Percentiles rank a stretch among this genome's conserved stretches.
These are phyloP conservation scores for Xerocomus spinulosus DNA, from an alignment of 768 basidiomycete species.

Conservation along the genomic window DNA sequence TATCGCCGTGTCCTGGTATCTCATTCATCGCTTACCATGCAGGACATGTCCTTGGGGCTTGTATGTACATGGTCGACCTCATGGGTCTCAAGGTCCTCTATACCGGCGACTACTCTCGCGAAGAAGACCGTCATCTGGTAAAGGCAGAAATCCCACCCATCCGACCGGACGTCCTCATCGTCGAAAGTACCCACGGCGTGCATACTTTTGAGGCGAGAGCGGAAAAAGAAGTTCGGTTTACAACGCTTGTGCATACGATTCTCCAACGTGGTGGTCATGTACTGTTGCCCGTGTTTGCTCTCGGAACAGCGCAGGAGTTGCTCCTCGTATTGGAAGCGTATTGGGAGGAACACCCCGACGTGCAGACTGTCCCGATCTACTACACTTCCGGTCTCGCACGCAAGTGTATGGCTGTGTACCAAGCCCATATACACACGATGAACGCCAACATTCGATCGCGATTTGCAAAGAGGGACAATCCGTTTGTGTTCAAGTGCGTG, in stretches of 20 bases:
- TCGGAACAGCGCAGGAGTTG: slow-evolving; percentile 92
- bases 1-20: slow-evolving; percentile 84
- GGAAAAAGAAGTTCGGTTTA: slow-evolving; percentile 89
- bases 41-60: slow-evolving; percentile 94
- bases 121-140: slow-evolving; percentile 94
- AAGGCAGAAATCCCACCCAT: slow-evolving; percentile 90
- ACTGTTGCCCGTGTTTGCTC: slow-evolving; percentile 89
- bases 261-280: slow-evolving; percentile 89
- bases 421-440: slow-evolving; percentile 96
- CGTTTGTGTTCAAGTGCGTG: slow-evolving; percentile 93
- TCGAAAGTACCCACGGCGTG: slow-evolving; percentile 95
- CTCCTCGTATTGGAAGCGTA: slow-evolving; percentile 92
- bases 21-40: slow-evolving; percentile 96
- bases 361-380: slow-evolving; percentile 90
- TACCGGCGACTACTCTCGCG: slow-evolving; percentile 95
- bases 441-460: slow-evolving; percentile 84
- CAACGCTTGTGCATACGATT: slow-evolving; percentile 85
- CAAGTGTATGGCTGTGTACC: slow-evolving; percentile 97
- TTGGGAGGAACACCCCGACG: slow-evolving; percentile 90
- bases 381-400: slow-evolving; percentile 90
- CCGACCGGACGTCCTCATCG: slow-evolving; percentile 89
- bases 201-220: slow-evolving; percentile 82
- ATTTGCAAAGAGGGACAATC: slow-evolving; percentile 93
- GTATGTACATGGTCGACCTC: slow-evolving; percentile 96
- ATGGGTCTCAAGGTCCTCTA: slow-evolving; percentile 91